phyloP scores from a whole-genome alignment of 75 land plant genomes.

The Pseudotsuga menziesii region DNA sequence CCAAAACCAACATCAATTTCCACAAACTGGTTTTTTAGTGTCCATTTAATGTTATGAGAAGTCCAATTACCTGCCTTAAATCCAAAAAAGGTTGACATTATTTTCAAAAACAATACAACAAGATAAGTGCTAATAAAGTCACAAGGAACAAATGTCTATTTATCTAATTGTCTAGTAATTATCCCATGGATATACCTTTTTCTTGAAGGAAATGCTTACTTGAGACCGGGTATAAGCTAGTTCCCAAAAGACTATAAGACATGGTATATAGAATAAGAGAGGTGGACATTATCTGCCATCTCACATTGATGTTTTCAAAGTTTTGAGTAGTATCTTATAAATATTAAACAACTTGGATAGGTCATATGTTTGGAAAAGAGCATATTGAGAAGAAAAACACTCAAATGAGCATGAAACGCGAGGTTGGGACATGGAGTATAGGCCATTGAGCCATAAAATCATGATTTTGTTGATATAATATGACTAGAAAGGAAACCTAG shows the following conservation, averaged over 20 bases:
- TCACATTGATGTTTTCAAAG: background rate
- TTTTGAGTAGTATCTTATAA: background rate
- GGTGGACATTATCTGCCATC: background rate
- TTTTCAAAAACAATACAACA: background rate
- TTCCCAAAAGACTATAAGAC: too few relatives aligned
- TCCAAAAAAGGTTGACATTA: background rate
- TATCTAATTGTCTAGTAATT: too few relatives aligned
- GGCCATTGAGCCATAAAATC: conserved; percentile 46
- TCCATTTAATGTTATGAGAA: conserved; percentile 88
- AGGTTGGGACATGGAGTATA: conserved; percentile 63
- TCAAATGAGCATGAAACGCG: conserved; percentile 21
- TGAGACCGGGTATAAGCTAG: too few relatives aligned
- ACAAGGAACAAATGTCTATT: background rate
- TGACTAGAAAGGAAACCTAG: conserved; percentile 78
- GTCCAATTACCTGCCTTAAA: conserved; percentile 80
- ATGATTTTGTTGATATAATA: conserved; percentile 69
- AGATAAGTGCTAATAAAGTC: background rate
- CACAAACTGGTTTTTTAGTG: conserved; percentile 98
- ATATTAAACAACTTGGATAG: conserved; percentile 29
- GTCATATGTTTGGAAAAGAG: conserved; percentile 30
- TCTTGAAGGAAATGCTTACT: background rate
- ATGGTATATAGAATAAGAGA: too few relatives aligned
- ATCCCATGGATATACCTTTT: too few relatives aligned
- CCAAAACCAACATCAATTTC: conserved; percentile 97
- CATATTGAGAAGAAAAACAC: conserved; percentile 14